Evolutionary conservation across 441 rosid species (phyloP).

Genomic region (Bruguiera hainesii): DNA sequence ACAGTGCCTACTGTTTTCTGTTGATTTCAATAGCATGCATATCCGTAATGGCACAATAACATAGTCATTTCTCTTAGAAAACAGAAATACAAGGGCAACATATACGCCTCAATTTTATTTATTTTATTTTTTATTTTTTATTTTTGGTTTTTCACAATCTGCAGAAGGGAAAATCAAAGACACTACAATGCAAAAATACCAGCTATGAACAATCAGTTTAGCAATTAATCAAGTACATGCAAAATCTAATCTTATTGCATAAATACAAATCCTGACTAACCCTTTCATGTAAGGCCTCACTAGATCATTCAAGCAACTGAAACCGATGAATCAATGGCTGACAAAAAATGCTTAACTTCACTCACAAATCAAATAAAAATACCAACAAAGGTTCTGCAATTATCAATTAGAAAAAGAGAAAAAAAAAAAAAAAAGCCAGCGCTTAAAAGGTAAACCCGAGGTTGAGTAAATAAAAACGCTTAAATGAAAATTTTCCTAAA

Average conservation of each 20-base stretch:
- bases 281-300: slow-evolving; percentile 7
- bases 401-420: background rate
- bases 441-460: background rate
- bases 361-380: slow-evolving; percentile 23
- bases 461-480: slow-evolving; percentile 12
- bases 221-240: background rate
- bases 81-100: too few relatives aligned
- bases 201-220: background rate
- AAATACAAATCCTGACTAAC: slow-evolving; percentile 11
- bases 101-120: too few relatives aligned
- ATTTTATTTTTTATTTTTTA: too few relatives aligned
- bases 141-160: too few relatives aligned
- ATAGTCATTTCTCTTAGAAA: background rate
- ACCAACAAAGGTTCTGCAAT: slow-evolving; percentile 3
- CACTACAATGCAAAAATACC: too few relatives aligned
- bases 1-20: background rate
- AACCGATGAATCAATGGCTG: slow-evolving; percentile 11
- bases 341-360: slow-evolving; percentile 26
- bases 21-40: background rate
- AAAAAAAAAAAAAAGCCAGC: background rate
- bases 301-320: slow-evolving; percentile 21
- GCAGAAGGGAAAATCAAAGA: too few relatives aligned
- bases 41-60: background rate
- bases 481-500: slow-evolving; percentile 3
- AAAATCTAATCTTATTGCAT: background rate